These are phyloP conservation scores for Geranomyces variabilis DNA, from an alignment of 192 early-diverging fungal genomes.

Conservation along the genomic window DNA sequence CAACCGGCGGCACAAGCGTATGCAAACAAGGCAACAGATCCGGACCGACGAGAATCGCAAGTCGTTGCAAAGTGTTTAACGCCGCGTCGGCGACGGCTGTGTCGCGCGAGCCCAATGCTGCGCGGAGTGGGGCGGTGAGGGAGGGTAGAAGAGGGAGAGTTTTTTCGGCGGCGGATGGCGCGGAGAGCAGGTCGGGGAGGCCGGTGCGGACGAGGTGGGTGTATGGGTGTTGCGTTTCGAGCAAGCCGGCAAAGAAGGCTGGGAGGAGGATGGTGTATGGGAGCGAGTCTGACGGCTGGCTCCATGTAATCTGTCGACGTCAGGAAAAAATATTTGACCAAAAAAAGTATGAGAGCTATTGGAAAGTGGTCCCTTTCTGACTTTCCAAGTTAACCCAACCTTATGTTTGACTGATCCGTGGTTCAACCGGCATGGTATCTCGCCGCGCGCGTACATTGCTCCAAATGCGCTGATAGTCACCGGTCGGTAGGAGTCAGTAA, in stretches of 20 bases:
- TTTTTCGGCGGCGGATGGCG: constrained; percentile 18
- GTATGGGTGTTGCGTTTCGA: constrained; percentile 45
- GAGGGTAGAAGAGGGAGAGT: background rate
- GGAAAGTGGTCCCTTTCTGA: too few relatives aligned
- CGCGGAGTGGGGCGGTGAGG: constrained; percentile 6
- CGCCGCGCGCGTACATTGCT: constrained; percentile 41
- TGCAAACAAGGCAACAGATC: constrained; percentile 25
- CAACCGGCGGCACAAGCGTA: constrained; percentile 40
- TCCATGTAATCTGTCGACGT: background rate
- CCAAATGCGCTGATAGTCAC: constrained; percentile 26
- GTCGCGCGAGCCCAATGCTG: background rate
- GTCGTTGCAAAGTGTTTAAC: constrained; percentile 16
- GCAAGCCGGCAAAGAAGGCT: constrained; percentile 39
- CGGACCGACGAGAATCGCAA: constrained; percentile 27
- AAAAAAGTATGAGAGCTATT: too few relatives aligned
- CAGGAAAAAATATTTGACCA: background rate
- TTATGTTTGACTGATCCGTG: constrained; percentile 51
- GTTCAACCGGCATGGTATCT: constrained; percentile 43
- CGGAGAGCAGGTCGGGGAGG: constrained; percentile 26
- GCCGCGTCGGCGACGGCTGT: constrained; percentile 17
- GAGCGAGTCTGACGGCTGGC: background rate
- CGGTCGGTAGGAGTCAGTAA: too few relatives aligned
- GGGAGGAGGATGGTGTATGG: constrained; percentile 19
- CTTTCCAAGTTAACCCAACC: background rate
- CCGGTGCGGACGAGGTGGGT: constrained; percentile 34